phyloP scores from a whole-genome alignment of 371 early-diverging fungal genomes.

The Gilbertella persicaria region DNA sequence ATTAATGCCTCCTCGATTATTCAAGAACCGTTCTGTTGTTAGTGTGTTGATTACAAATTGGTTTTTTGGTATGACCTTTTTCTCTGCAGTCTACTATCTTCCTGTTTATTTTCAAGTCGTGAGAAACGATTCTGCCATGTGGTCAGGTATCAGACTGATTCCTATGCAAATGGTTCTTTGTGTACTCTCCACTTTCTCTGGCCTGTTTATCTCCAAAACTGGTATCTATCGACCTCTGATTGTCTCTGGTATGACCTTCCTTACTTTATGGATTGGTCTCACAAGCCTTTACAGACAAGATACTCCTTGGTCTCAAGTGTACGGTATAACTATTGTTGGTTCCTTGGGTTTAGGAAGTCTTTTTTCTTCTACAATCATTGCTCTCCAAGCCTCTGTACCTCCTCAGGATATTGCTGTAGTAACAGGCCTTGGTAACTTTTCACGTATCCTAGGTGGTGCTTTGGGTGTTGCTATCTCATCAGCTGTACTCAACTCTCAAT shows the following conservation, averaged over 20 bases:
- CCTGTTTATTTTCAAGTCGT: slow-evolving; percentile 85
- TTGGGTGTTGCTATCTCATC: slow-evolving; percentile 48
- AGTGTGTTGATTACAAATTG: slow-evolving; percentile 50
- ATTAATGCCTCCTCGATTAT: slow-evolving; percentile 57
- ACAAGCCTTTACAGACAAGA: slow-evolving; percentile 28
- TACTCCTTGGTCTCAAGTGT: slow-evolving; percentile 32
- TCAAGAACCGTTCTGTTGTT: slow-evolving; percentile 49
- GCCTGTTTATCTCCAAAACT: slow-evolving; percentile 48
- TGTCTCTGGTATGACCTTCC: slow-evolving; percentile 38
- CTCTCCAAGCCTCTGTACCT: slow-evolving; percentile 45
- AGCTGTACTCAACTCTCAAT: slow-evolving; percentile 38
- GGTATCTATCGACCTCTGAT: slow-evolving; percentile 53
- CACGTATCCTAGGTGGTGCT: slow-evolving; percentile 51
- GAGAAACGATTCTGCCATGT: slow-evolving; percentile 49
- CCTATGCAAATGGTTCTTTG: slow-evolving; percentile 53
- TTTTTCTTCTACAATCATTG: slow-evolving; percentile 48
- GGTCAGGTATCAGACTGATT: slow-evolving; percentile 55
- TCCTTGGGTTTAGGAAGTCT: slow-evolving; percentile 27
- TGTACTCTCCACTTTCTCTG: slow-evolving; percentile 37
- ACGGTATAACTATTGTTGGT: slow-evolving; percentile 43
- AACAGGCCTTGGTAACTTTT: slow-evolving; percentile 48
- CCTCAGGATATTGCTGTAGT: slow-evolving; percentile 49
- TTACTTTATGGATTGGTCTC: slow-evolving; percentile 38
- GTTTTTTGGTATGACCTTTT: slow-evolving; percentile 61
- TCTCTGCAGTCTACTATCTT: slow-evolving; percentile 54